Evolutionary conservation across 78 protist species (phyloP).

Genomic region (Anaeramoeba flamelloides): DNA sequence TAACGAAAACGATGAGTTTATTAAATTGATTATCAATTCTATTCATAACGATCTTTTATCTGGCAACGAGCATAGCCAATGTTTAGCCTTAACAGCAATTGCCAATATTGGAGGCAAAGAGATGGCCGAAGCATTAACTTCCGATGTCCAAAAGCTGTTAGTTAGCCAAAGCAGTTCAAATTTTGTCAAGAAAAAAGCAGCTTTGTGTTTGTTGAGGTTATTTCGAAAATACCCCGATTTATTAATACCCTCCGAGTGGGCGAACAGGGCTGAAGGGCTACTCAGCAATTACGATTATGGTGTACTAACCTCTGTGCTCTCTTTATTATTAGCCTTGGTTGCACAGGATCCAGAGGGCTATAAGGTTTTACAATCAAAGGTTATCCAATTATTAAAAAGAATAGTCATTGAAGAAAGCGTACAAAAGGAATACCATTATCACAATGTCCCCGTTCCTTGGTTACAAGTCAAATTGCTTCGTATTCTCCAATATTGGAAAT

Average conservation of each 20-base stretch:
- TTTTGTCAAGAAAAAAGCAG: conserved; percentile 61
- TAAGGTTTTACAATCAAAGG: conserved; percentile 14
- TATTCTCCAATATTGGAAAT: conserved; percentile 63
- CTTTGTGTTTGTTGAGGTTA: conserved; percentile 73
- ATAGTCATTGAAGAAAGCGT: conserved; percentile 35
- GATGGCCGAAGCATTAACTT: conserved; percentile 64
- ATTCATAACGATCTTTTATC: conserved; percentile 49
- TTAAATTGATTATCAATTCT: conserved; percentile 73
- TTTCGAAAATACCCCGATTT: conserved; percentile 56
- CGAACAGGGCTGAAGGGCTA: conserved; percentile 24
- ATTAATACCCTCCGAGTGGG: conserved; percentile 12
- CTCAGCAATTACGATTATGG: conserved; percentile 51
- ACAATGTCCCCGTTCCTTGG: conserved; percentile 79
- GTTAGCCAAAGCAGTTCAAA: too few species aligned
- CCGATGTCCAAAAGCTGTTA: conserved; percentile 55
- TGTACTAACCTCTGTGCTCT: conserved; percentile 42
- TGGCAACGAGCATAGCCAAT: conserved; percentile 38
- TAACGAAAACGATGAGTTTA: conserved; percentile 66
- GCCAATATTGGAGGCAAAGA: conserved; percentile 83
- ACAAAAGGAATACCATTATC: conserved; percentile 65
- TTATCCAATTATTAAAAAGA: conserved; percentile 24
- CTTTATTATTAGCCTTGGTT: conserved; percentile 38
- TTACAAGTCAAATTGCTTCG: conserved; percentile 76
- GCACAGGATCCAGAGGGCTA: neutral
- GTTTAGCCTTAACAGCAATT: conserved; percentile 72